phyloP scores from a whole-genome alignment of 768 basidiomycete species.

The Calocybe gangraenosa region DNA sequence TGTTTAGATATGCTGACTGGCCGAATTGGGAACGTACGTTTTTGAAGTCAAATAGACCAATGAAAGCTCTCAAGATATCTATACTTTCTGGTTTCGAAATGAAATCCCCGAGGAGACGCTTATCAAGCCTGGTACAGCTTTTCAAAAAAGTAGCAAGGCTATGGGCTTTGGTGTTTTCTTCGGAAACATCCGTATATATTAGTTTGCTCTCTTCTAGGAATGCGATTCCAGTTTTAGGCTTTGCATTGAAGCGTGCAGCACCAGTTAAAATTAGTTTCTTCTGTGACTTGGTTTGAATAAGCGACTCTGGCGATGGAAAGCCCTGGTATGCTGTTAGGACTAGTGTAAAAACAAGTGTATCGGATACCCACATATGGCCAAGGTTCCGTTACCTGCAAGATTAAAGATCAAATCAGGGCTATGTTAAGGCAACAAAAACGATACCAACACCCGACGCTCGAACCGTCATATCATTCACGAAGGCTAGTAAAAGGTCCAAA shows the following conservation, averaged over 20 bases:
- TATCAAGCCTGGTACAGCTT: constrained; percentile 80
- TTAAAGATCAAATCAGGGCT: constrained; percentile 9
- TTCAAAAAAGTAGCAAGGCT: constrained; percentile 88
- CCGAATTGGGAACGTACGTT: constrained; percentile 47
- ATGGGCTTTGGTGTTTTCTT: constrained; percentile 49
- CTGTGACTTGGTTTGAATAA: constrained; percentile 69
- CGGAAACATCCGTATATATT: constrained; percentile 65
- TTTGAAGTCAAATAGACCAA: constrained; percentile 86
- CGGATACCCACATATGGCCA: constrained; percentile 60
- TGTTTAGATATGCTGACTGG: constrained; percentile 1
- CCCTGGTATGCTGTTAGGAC: constrained; percentile 31
- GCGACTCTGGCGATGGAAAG: constrained; percentile 50
- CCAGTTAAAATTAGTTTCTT: constrained; percentile 86
- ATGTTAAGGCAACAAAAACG: not conserved
- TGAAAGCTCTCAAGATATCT: constrained; percentile 82
- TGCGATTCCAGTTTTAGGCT: constrained; percentile 86
- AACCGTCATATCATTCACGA: constrained; percentile 83
- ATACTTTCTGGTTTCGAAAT: constrained; percentile 86
- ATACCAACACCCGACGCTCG: constrained; percentile 47
- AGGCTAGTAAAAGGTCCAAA: constrained; percentile 81
- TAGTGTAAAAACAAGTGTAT: not conserved
- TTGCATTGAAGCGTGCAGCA: constrained; percentile 83
- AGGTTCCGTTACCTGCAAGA: constrained; percentile 34
- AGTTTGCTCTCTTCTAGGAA: constrained; percentile 93
- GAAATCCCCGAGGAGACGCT: constrained; percentile 90